These are phyloP conservation scores for Xerocomus minutiporus DNA, from an alignment of 1,284 basidiomycete genomes.

Conservation along the genomic window DNA sequence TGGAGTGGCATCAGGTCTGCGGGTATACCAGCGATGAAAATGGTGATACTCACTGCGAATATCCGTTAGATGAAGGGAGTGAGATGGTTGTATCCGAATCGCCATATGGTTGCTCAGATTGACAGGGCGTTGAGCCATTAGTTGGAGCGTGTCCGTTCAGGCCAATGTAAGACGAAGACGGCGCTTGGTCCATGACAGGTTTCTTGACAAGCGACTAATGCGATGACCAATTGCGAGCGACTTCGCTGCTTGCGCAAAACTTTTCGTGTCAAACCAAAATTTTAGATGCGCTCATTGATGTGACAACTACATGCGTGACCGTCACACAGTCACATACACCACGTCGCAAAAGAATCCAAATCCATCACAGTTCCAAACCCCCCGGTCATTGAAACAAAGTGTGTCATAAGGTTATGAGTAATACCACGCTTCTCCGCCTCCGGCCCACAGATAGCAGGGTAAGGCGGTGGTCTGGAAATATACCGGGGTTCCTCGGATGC, in stretches of 20 bases:
- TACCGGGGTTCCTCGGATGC: slow-evolving; percentile 21
- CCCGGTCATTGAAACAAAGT: slow-evolving; percentile 53
- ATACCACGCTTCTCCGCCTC: slow-evolving; percentile 39
- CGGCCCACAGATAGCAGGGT: slow-evolving; percentile 49
- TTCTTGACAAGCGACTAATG: background rate
- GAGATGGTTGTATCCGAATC: slow-evolving; percentile 20
- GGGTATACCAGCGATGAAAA: background rate
- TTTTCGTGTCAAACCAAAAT: slow-evolving; percentile 10
- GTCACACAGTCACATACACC: slow-evolving; percentile 27
- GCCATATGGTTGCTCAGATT: slow-evolving; percentile 20
- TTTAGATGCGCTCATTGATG: slow-evolving; percentile 20
- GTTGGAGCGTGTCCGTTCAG: slow-evolving; percentile 23
- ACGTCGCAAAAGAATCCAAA: slow-evolving; percentile 32
- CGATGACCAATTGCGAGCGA: slow-evolving; percentile 1
- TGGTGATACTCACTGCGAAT: slow-evolving; percentile 41
- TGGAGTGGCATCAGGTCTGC: slow-evolving; percentile 20
- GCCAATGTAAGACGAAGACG: slow-evolving; percentile 22
- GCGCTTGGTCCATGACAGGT: slow-evolving; percentile 19
- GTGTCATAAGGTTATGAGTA: slow-evolving; percentile 56
- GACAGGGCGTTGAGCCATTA: slow-evolving; percentile 24
- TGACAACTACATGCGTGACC: slow-evolving; percentile 23
- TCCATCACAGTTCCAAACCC: slow-evolving; percentile 41
- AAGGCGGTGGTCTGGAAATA: slow-evolving; percentile 45
- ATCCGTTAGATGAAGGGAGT: slow-evolving; percentile 31
- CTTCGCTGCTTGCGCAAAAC: slow-evolving; percentile 3